Base-by-base conservation (phyloP, 2,329 filamentous ascomycete species). In the Colletotrichum godetiae region DNA sequence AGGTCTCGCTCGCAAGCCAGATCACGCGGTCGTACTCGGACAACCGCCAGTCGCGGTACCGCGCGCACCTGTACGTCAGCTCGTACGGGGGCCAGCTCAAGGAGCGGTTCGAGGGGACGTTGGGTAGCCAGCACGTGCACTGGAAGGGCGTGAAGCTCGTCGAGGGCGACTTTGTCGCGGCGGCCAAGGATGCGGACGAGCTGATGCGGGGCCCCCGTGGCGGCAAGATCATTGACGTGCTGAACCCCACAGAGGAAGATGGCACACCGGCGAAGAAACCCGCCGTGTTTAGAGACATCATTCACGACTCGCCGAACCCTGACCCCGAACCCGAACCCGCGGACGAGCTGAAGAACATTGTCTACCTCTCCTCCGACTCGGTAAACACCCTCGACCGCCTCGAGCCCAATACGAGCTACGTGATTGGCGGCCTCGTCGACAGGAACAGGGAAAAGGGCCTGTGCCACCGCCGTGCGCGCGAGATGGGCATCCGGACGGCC, bases 371-470 rank as follows among this genome's bases (percentile, higher is more conserved):
- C 8, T 95, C 95, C 19, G 97, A 99, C 82, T 97, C 95, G n/a
- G 92, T 93, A 0, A 88, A 97, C 76, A 96, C 93, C 0, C 88
- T 99, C 35, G 92, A 93, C 6, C 90, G 93, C 56, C 89, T 99
- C 56, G 95, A 95, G 81, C 94, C 95, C 0, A 93, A 97, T 83
- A 95, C 93, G 74, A 96, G 92, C 72, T 99, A 99, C 82, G 93
- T 99, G 75, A 93, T 99, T 68, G 97, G 97, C 46, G 97, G 96
- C 0, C 87, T 99, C 46, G 97, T 99, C 31, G 97, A 99, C 85
- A 95, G 95, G 84, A 99, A 99, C 83, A 90, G 97, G 57, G 93
- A 99, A 83, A 99, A 99, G 85, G 95, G 94, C 0, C 88, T 99
- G 49, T 99, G 97, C 83, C 95, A 98, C 87, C 93, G 92, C 78